Percentiles rank a stretch among this genome's conserved stretches.
These are phyloP conservation scores for Trichosporon coremiiforme DNA, from an alignment of 1,284 basidiomycete genomes.

Conservation along the genomic window DNA sequence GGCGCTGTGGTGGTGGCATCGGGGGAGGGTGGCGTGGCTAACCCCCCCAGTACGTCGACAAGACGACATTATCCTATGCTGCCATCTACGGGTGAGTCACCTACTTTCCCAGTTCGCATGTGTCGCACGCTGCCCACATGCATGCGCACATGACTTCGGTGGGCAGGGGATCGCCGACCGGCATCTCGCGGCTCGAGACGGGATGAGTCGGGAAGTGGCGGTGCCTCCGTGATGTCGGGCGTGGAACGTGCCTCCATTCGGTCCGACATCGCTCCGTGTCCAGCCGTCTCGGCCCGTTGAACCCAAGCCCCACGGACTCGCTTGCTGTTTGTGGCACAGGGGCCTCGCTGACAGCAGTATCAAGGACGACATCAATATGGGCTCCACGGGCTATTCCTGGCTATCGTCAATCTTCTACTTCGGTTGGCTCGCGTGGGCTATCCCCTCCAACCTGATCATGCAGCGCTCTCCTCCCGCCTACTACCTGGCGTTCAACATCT, in stretches of 20 bases:
- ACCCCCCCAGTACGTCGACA: constrained; percentile 43
- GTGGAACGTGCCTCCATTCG: not conserved
- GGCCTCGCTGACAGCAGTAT: constrained; percentile 32
- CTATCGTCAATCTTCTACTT: constrained; percentile 59
- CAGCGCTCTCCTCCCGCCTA: constrained; percentile 59
- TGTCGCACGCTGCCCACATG: not conserved
- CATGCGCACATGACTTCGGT: not conserved
- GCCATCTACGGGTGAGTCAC: constrained; percentile 45
- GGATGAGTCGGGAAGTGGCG: not conserved
- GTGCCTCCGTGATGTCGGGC: constrained; percentile 1
- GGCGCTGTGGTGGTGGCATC: too few species aligned
- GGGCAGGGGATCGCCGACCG: not conserved
- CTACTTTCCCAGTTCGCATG: too few species aligned
- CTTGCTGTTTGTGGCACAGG: not conserved
- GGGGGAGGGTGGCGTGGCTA: constrained; percentile 3
- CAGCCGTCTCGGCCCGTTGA: not conserved
- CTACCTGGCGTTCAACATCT: constrained; percentile 59
- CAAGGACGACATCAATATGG: constrained; percentile 51
- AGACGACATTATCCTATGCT: constrained; percentile 52
- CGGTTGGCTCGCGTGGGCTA: constrained; percentile 60
- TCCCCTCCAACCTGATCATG: constrained; percentile 60
- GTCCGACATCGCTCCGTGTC: not conserved
- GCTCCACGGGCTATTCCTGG: constrained; percentile 50
- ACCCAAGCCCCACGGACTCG: too few species aligned
- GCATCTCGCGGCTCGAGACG: not conserved